Evolutionary conservation across 495 filamentous ascomycete genomes (phyloP), one percentile per base, ranked within the genome.

Genomic region (Lepidopterella palustris): DNA sequence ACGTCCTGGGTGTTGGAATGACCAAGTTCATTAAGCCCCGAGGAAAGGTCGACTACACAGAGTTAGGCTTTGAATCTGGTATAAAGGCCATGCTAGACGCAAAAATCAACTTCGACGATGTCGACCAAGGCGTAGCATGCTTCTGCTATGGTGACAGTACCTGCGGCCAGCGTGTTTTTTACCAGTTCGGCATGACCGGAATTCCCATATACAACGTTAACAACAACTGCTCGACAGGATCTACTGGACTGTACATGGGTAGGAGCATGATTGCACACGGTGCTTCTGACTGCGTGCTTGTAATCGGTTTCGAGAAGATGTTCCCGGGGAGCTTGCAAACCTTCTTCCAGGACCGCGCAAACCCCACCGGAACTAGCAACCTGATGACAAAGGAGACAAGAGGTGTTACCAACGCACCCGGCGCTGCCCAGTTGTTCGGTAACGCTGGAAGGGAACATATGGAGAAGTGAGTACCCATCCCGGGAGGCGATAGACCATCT

Each of bases 1-100:
- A 96, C 78, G 89, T 97, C 71, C 83, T 97, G 31, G 92, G 92
- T 76, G 92, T 97, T 64, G 92, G 92, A 73, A 92, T 97, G 86
- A 98, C 93, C 76, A 95, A 95, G 74, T 98, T 98, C 81, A 89
- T 96, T 81, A 98, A 97, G 79, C 93, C 93, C 2, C 82, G 92
- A 23, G 90, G 91, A 69, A 92, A 93, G 74, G 88, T 90, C 57
- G 87, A 90, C 72, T 91, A 92, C 73, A 86, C 86, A 0, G 87
- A 96, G 71, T 82, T 97, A 5, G 93, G 93, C 55, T 96, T 90
- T 72, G 92, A 97, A 76, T 92, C 93, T 3, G 92, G 91, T 59
- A 81, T 96, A 70, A 97, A 98, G 72, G 93, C 93, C 50, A 84
- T 98, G 81, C 83, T 96, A 3, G 93, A 98, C 71, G 93, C 93